Percentiles rank a stretch among this genome's conserved stretches.
phyloP scores from a whole-genome alignment of 2,329 filamentous ascomycete species.

The Tothia fuscella region DNA sequence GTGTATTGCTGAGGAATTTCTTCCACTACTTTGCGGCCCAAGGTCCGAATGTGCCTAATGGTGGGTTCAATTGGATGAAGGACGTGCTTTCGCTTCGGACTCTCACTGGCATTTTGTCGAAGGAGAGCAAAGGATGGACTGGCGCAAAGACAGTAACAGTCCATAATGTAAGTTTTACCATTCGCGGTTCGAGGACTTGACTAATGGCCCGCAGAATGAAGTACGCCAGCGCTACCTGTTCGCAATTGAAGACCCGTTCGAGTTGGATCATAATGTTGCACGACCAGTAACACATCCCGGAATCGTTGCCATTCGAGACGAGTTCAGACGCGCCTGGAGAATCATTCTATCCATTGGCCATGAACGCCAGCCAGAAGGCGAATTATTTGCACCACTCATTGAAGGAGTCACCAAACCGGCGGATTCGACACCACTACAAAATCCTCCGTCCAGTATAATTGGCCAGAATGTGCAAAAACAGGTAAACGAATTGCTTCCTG shows the following conservation, averaged over 20 bases:
- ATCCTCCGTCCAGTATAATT: too few species aligned
- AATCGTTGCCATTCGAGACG: constrained; percentile 69
- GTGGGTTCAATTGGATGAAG: constrained; percentile 67
- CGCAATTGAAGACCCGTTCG: constrained; percentile 86
- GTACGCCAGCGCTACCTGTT: constrained; percentile 72
- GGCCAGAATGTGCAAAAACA: too few species aligned
- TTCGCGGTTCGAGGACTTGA: too few species aligned
- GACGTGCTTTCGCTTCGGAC: constrained; percentile 71
- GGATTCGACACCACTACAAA: too few species aligned
- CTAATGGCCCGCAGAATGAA: too few species aligned
- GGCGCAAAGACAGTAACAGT: constrained; percentile 58
- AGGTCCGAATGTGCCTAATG: constrained; percentile 19
- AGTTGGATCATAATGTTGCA: constrained; percentile 77
- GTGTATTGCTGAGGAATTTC: constrained; percentile 65
- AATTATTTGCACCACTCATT: constrained; percentile 23
- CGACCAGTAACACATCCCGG: constrained; percentile 74
- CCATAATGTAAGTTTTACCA: too few species aligned
- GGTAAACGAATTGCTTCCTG: too few species aligned
- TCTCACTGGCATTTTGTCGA: constrained; percentile 51
- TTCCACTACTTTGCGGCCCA: constrained; percentile 73
- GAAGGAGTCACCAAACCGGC: constrained; percentile 7
- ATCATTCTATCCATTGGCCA: constrained; percentile 42
- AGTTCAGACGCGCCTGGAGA: constrained; percentile 69
- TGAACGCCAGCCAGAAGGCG: constrained; percentile 19
- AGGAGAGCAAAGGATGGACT: constrained; percentile 74